These are phyloP conservation scores for Buddleja alternifolia DNA, from an alignment of 257 asterid genomes.

Conservation along the genomic window DNA sequence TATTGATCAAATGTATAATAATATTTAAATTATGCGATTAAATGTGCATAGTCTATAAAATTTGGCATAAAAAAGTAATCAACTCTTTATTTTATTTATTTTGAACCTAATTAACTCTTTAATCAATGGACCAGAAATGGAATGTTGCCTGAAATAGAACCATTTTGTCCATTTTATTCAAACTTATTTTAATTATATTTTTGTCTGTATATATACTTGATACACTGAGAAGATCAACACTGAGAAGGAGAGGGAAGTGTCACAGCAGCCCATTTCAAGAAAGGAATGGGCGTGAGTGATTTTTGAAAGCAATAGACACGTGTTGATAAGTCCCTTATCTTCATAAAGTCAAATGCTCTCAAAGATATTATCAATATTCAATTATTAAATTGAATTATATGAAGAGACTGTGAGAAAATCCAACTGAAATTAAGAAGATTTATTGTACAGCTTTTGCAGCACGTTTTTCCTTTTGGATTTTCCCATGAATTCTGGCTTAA, in stretches of 20 bases:
- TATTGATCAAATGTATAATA: too few relatives aligned
- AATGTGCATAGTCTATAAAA: too few relatives aligned
- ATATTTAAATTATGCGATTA: too few relatives aligned
- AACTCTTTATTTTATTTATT: too few relatives aligned
- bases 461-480: background rate
- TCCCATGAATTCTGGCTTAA: background rate
- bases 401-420: too few relatives aligned
- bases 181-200: background rate
- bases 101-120: too few relatives aligned
- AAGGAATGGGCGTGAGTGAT: conserved; percentile 45
- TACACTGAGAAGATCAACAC: background rate
- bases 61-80: too few relatives aligned
- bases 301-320: conserved; percentile 19
- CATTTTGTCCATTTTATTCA: conserved; percentile 24
- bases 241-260: conserved; percentile 51
- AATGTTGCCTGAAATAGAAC: background rate
- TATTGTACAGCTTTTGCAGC: background rate
- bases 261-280: conserved; percentile 56
- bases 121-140: too few relatives aligned
- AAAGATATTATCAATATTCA: too few relatives aligned
- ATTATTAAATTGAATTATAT: too few relatives aligned
- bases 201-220: conserved; percentile 19
- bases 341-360: conserved; percentile 34
- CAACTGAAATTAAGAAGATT: too few relatives aligned
- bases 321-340: conserved; percentile 48